Conservation (phyloP, 768 basidiomycete genomes). For the Hygrophorus pudorinus region DNA sequence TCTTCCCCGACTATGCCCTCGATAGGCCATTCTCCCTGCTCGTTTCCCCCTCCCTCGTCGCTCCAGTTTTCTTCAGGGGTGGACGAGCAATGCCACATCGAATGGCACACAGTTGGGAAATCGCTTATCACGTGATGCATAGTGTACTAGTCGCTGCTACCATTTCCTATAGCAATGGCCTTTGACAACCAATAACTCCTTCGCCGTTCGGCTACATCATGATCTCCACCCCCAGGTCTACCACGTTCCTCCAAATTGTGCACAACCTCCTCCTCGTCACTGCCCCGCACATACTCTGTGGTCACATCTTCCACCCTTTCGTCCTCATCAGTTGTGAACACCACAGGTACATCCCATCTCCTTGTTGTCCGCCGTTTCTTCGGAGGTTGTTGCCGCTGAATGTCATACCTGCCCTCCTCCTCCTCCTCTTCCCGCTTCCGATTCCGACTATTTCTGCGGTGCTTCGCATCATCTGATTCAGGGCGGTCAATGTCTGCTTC, state of each 20-base stretch:
- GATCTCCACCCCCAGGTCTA: slow-evolving; percentile 2
- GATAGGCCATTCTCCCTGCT: slow-evolving; percentile 20
- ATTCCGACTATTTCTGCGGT: slow-evolving; percentile 5
- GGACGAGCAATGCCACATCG: slow-evolving; percentile 4
- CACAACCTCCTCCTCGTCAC: slow-evolving; percentile 15
- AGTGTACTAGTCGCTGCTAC: too few relatives aligned
- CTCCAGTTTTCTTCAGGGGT: slow-evolving; percentile 1
- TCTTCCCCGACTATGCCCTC: slow-evolving; percentile 30
- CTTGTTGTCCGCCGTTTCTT: slow-evolving; percentile 40
- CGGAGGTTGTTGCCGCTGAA: slow-evolving; percentile 36
- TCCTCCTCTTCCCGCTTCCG: slow-evolving; percentile 24
- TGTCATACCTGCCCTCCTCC: slow-evolving; percentile 52
- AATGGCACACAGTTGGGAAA: not conserved
- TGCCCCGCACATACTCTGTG: slow-evolving; percentile 17
- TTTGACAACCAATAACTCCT: slow-evolving; percentile 56
- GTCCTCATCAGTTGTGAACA: slow-evolving; percentile 46
- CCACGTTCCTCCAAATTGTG: slow-evolving; percentile 13
- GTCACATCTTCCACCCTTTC: slow-evolving; percentile 23
- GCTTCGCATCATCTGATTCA: slow-evolving; percentile 17
- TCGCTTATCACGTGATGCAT: too few relatives aligned
- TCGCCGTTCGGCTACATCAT: slow-evolving; percentile 20
- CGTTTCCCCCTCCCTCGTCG: slow-evolving; percentile 19
- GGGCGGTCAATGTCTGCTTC: slow-evolving; percentile 25
- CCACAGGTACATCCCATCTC: slow-evolving; percentile 30
- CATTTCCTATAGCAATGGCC: slow-evolving; percentile 17